Evolutionary conservation across 192 early-diverging fungal species (phyloP), one percentile per base, ranked within the genome.

Genomic region (Gaertneriomyces sp.): DNA sequence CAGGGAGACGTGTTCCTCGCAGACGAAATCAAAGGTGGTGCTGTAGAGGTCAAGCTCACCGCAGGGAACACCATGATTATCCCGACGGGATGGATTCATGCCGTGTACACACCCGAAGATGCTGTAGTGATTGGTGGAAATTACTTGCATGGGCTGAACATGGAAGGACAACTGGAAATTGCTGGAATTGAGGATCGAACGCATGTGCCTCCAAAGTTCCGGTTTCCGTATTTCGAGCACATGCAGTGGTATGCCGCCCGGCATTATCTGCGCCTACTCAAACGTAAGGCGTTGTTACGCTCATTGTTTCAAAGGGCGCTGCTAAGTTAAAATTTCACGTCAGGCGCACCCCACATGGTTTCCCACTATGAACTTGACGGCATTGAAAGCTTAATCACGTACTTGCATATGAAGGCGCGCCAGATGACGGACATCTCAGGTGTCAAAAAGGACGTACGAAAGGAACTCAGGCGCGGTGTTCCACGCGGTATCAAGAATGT

Each of bases 31-130:
- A 83, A 85, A 61, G 80, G 44, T 9, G 74, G 89, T 49, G 92
- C 91, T 60, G 84, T 88, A 58, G 83, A 87, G 63, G 90, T 95
- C 7, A 79, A 82, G 3, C 71, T 98, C 1, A 58, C 74, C 20
- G 82, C 92, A 12, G 91, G 92, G 6, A 91, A 94, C 71, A 98
- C 95, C 88, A 90, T 90, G 88, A 74, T 95, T 47, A 94, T 97
- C 54, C 95, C 95, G 16, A 87, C 92, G 6, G 95, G 95, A 41
- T 97, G 95, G 78, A 95, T 98, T 64, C 95, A 98, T 70, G 90
- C 95, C 0, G 93, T 95, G 6, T 90, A 89, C 68, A 98, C 93
- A 4, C 90, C 92, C 6, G 75, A 77, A 17, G 91, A 95, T 53
- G 85, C 91, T 0, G 74, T 98, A 6, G 92, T 95, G 0, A 93